Conservation (phyloP, 1,139 yeast species). For the Keqinozyma sinolaborantium region DNA sequence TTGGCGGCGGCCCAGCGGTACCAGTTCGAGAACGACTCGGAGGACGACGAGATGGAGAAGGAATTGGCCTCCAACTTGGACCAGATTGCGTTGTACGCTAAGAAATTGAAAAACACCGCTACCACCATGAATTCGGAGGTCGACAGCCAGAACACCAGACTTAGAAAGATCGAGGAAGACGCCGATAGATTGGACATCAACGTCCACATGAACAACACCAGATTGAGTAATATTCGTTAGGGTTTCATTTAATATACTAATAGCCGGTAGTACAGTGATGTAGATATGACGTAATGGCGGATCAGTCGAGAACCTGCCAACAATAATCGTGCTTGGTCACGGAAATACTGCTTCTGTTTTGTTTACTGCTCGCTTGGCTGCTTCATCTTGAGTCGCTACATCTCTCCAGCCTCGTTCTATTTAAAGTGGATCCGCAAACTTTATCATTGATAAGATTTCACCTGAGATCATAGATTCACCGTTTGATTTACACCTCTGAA, state of each 20-base stretch:
- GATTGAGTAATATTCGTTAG: conserved; percentile 43
- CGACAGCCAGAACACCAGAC: conserved; percentile 45
- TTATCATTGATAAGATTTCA: no score
- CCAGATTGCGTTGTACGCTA: conserved; percentile 45
- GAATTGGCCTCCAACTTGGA: conserved; percentile 53
- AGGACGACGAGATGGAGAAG: conserved; percentile 59
- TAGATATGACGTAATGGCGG: no score
- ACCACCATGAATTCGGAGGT: conserved; percentile 46
- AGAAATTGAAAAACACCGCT: conserved; percentile 44
- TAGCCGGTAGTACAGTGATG: no score
- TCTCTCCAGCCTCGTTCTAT: no score
- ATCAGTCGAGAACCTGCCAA: no score
- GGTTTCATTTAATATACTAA: conserved; percentile 1
- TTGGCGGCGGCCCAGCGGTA: conserved; percentile 47
- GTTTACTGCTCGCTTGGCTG: no score
- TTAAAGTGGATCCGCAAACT: no score
- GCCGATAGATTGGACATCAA: conserved; percentile 55
- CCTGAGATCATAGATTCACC: no score
- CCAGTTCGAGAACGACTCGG: conserved; percentile 53
- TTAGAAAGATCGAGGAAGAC: conserved; percentile 51
- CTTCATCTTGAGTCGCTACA: no score
- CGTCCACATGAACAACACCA: conserved; percentile 46
- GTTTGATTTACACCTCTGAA: no score
- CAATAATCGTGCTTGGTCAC: no score
- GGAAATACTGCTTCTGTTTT: no score